Evolutionary conservation across 352 stramenopile genomes (phyloP).

Genomic region (Globisporangium barbulae): DNA sequence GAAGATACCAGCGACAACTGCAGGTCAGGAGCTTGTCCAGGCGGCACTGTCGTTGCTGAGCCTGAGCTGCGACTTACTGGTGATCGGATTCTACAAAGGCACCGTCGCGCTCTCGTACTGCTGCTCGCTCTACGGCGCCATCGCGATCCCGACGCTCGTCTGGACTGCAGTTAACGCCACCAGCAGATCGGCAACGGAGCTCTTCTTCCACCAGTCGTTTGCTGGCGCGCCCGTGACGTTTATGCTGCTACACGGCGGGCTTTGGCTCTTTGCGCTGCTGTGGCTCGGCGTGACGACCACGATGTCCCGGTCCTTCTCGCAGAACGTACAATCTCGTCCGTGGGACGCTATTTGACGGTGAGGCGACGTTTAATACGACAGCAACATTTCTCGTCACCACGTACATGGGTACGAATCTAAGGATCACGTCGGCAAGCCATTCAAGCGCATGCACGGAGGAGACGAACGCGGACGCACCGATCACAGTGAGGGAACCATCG

Average conservation of each 20-base stretch:
- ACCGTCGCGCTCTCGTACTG: conserved; percentile 12
- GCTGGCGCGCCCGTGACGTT: background rate
- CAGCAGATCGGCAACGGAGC: background rate
- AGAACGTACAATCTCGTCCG: too few species aligned
- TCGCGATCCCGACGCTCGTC: background rate
- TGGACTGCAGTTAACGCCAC: background rate
- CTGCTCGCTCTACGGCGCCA: conserved; percentile 4
- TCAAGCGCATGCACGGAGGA: background rate
- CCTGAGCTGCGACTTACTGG: conserved; percentile 15
- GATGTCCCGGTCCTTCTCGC: conserved; percentile 10
- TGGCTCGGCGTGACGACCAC: conserved; percentile 11
- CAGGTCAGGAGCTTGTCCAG: background rate
- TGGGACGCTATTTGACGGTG: too few species aligned
- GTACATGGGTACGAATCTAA: background rate
- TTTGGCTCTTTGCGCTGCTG: conserved; percentile 5
- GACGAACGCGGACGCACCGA: too few species aligned
- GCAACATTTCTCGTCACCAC: background rate
- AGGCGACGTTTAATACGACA: too few species aligned
- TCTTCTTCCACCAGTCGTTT: background rate
- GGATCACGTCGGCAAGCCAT: background rate
- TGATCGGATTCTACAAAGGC: conserved; percentile 14
- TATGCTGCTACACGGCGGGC: background rate
- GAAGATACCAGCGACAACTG: background rate
- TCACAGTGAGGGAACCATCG: background rate
- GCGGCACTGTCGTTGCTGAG: conserved; percentile 2